Evolutionary conservation across 352 stramenopile genomes (phyloP).

Genomic region (Globisporangium splendens): DNA sequence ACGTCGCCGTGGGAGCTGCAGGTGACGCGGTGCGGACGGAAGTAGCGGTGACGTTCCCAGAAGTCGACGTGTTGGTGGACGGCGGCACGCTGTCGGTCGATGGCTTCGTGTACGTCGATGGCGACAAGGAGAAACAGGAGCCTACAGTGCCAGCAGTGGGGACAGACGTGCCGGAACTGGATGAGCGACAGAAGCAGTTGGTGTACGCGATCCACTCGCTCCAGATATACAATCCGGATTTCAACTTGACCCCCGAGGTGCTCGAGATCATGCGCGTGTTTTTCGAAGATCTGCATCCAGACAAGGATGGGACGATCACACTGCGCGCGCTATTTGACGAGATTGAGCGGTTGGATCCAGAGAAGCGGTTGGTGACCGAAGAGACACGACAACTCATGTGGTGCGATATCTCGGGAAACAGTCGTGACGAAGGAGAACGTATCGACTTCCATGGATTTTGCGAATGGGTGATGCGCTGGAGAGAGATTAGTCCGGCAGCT

Average conservation of each 20-base stretch:
- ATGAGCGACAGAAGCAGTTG: slow-evolving; percentile 22
- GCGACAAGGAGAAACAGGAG: not conserved
- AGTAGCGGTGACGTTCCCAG: not conserved
- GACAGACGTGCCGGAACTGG: not conserved
- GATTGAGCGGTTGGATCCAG: slow-evolving; percentile 63
- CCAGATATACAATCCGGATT: slow-evolving; percentile 79
- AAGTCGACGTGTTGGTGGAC: not conserved
- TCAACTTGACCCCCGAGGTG: slow-evolving; percentile 75
- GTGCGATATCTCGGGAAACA: slow-evolving; percentile 28
- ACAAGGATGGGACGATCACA: slow-evolving; percentile 46
- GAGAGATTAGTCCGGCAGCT: slow-evolving; percentile 53
- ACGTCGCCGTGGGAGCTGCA: not conserved
- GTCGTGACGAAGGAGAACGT: slow-evolving; percentile 24
- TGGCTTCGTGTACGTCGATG: slow-evolving; percentile 11
- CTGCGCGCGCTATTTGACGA: slow-evolving; percentile 49
- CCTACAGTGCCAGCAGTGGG: not conserved
- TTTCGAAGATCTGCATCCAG: slow-evolving; percentile 64
- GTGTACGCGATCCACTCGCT: slow-evolving; percentile 58
- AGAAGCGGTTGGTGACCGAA: slow-evolving; percentile 33
- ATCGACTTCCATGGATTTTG: slow-evolving; percentile 76
- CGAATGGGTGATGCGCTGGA: slow-evolving; percentile 77
- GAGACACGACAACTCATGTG: slow-evolving; percentile 44
- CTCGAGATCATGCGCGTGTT: slow-evolving; percentile 78
- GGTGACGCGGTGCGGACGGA: not conserved
- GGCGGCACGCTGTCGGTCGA: slow-evolving; percentile 6